Percentiles rank a stretch among this genome's conserved stretches.
Evolutionary conservation across 2,329 filamentous ascomycete species (phyloP).

Genomic region (Thermochaetoides dissita): DNA sequence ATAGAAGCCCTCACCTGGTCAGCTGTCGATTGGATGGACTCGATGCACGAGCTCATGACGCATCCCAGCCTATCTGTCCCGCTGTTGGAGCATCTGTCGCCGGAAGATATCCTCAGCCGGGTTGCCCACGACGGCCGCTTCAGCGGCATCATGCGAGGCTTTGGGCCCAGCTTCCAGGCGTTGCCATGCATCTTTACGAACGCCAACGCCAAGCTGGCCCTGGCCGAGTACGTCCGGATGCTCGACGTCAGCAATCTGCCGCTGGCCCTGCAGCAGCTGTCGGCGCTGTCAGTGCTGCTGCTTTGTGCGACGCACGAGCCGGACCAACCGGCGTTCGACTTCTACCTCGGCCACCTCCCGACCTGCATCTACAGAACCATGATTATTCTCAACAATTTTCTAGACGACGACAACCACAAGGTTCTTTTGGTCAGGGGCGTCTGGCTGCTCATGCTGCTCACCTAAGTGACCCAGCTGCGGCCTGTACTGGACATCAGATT

Average conservation of each 20-base stretch:
- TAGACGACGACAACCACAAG: conserved; percentile 4
- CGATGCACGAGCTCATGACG: conserved; percentile 11
- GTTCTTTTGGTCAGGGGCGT: conserved; percentile 12
- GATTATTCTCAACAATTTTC: conserved; percentile 10
- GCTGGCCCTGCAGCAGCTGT: conserved; percentile 10
- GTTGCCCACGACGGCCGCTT: conserved; percentile 16
- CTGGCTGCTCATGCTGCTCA: conserved; percentile 14
- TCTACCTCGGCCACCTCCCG: conserved; percentile 13
- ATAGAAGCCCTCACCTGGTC: conserved; percentile 14
- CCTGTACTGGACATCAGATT: conserved; percentile 13
- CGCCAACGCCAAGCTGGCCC: conserved; percentile 8
- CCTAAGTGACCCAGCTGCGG: conserved; percentile 18
- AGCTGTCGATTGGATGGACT: conserved; percentile 13
- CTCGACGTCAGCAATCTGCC: conserved; percentile 13
- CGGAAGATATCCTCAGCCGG: conserved; percentile 12
- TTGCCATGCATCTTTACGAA: conserved; percentile 11
- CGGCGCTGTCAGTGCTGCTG: conserved; percentile 12
- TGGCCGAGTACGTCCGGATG: conserved; percentile 13
- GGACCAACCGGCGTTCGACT: conserved; percentile 14
- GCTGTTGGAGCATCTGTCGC: conserved; percentile 1
- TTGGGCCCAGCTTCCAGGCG: conserved; percentile 13
- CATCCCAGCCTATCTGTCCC: conserved; percentile 5
- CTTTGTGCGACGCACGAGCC: conserved; percentile 15
- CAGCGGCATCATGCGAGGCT: conserved; percentile 13
- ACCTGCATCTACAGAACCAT: conserved; percentile 12